A percentile compares a stretch with the other conserved stretches of the same genome.
phyloP scores from a whole-genome alignment of 345 rosid genomes.

The Dipteronia sinensis region DNA sequence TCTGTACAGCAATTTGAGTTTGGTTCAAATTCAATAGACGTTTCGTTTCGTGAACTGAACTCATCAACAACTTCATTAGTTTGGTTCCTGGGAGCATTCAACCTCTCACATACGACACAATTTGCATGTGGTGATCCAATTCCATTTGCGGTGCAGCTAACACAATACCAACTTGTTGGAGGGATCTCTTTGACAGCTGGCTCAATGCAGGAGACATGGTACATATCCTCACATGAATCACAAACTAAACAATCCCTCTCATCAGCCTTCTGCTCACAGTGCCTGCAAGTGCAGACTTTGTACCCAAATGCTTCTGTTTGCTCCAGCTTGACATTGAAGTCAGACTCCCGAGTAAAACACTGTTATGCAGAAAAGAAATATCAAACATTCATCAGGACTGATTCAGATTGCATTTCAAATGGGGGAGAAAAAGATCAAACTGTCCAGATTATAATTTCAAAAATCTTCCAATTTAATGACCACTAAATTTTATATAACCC shows the following conservation, averaged over 20 bases:
- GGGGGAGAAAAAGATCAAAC: neutral
- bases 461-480: neutral
- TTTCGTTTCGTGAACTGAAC: slow-evolving; percentile 28
- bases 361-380: slow-evolving; percentile 33
- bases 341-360: slow-evolving; percentile 37
- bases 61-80: slow-evolving; percentile 32
- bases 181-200: slow-evolving; percentile 71
- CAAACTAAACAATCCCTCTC: slow-evolving; percentile 71
- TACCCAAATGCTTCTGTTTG: slow-evolving; percentile 36
- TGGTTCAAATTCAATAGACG: slow-evolving; percentile 37
- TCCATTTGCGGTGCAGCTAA: slow-evolving; percentile 58
- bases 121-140: slow-evolving; percentile 67
- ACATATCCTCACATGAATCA: slow-evolving; percentile 84
- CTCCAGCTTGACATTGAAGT: slow-evolving; percentile 47
- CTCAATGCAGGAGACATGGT: slow-evolving; percentile 79
- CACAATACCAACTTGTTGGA: slow-evolving; percentile 74
- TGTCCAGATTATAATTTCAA: neutral
- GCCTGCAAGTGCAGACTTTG: slow-evolving; percentile 52
- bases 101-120: slow-evolving; percentile 71
- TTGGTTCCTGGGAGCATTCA: slow-evolving; percentile 44
- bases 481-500: neutral
- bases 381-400: slow-evolving; percentile 7
- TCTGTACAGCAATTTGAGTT: slow-evolving; percentile 43
- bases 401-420: neutral
- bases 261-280: slow-evolving; percentile 69